phyloP scores from a whole-genome alignment of 805 yeast species.

The Schizosaccharomyces osmophilus region DNA sequence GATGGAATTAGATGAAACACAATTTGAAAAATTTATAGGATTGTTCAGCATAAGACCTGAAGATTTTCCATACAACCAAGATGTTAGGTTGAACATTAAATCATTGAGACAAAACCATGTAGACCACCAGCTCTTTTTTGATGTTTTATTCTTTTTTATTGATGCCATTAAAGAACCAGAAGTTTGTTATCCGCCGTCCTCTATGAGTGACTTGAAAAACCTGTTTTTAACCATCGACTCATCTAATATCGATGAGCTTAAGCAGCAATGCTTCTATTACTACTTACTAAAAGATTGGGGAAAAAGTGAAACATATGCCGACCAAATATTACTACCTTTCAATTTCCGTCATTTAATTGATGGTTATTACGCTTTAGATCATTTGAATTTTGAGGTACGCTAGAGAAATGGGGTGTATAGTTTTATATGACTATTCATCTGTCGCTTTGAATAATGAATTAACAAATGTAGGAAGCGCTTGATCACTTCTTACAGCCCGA shows the following conservation, averaged over 20 bases:
- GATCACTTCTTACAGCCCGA: neutral
- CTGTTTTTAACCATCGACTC: neutral
- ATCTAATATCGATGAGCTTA: neutral
- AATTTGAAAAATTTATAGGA: neutral
- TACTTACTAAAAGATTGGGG: constrained; percentile 1
- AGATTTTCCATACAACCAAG: neutral
- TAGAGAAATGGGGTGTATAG: neutral
- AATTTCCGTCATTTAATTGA: neutral
- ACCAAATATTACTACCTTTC: neutral
- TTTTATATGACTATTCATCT: neutral
- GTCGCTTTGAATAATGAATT: neutral
- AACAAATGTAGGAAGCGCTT: neutral
- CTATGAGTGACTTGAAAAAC: neutral
- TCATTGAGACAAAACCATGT: neutral
- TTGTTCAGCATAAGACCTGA: neutral
- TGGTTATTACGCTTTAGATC: neutral
- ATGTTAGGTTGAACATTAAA: neutral
- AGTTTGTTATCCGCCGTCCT: neutral
- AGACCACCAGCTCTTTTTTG: neutral
- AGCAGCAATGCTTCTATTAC: neutral
- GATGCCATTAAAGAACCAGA: neutral
- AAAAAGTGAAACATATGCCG: neutral
- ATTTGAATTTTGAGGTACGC: neutral
- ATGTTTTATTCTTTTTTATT: neutral
- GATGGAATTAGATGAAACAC: neutral